Base-by-base conservation (phyloP, 78 protist species). In the Dictyostelium intermedium region DNA sequence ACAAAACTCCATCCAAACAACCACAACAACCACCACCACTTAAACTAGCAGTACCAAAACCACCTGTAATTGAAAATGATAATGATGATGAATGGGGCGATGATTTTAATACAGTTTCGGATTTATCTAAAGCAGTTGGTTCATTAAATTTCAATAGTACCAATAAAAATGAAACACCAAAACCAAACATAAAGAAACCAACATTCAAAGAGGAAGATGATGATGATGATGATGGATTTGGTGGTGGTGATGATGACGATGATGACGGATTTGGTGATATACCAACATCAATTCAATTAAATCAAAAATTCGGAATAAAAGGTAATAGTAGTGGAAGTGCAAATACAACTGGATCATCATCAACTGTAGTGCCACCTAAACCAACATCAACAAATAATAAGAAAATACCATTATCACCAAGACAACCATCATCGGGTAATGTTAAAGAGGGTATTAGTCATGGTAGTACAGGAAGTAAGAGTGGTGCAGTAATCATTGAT, bases 31-130 rank as follows among this genome's bases (percentile, higher is more conserved):
- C 78, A 20, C 14, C 81, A 43, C 85, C 85, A 41, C 43, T 89
- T 10, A 89, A 89, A 69, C 50, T 89, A 13, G 87, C 94, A 20
- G 82, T 76, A 20, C 41, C 87, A 13, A 35, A 27, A 43, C 41
- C 10, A 39, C 47, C 61, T 5, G 77, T 25, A 41, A 61, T 78
- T 43, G 91, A 93, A 30, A 25, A 41, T 43, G 92, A 84, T 11
- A 63, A 79, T 50, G 96, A 83, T 30, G 39, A 39, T 14, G 97
- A 96, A 6, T 79, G 89, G 96, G 92, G 70, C 4, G 97, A 96
- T 73, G 97, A 83, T 76, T 96, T 96, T 18, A 95, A 80, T 43
- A 91, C 83, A 34, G 92, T 81, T 74, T 61, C 91, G 50, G 96
- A 85, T 84, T 45, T 93, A 60, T 39, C 63, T 27, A 93, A 66